Conservation (phyloP, 768 basidiomycete genomes). For the Lactifluus echinatus region DNA sequence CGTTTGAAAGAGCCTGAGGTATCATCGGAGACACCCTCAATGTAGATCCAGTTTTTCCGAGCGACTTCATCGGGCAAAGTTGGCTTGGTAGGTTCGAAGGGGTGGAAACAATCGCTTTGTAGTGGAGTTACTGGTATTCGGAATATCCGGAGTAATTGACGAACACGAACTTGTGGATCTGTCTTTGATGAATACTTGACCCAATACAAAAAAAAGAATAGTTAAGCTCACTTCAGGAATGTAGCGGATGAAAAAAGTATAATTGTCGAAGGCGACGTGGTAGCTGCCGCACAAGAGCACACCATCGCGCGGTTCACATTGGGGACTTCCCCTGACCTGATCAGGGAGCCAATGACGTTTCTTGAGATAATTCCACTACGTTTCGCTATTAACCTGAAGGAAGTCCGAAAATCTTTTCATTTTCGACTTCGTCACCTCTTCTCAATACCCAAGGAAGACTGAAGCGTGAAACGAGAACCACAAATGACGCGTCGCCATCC, state of each 20-base stretch:
- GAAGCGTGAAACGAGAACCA: not conserved
- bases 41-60: slow-evolving; percentile 8
- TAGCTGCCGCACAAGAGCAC: slow-evolving; percentile 7
- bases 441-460: not conserved
- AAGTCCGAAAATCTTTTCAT: not conserved
- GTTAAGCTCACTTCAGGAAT: slow-evolving; percentile 22
- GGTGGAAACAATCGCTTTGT: slow-evolving; percentile 31
- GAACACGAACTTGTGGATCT: slow-evolving; percentile 25
- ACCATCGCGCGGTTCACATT: not conserved
- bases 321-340: not conserved
- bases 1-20: not conserved
- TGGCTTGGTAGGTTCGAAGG: slow-evolving; percentile 23
- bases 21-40: not conserved
- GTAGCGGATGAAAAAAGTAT: slow-evolving; percentile 25
- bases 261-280: slow-evolving; percentile 18
- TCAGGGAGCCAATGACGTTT: not conserved
- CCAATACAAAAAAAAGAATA: not conserved
- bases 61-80: slow-evolving; percentile 11
- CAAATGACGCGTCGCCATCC: not conserved
- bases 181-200: not conserved
- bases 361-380: not conserved
- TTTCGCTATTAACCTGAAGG: not conserved
- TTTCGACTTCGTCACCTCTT: not conserved
- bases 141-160: slow-evolving; percentile 25
- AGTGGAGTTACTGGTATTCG: slow-evolving; percentile 23